These are phyloP conservation scores for Macrophomina phaseolina DNA, from an alignment of 2,329 filamentous ascomycete species.

Conservation along the genomic window DNA sequence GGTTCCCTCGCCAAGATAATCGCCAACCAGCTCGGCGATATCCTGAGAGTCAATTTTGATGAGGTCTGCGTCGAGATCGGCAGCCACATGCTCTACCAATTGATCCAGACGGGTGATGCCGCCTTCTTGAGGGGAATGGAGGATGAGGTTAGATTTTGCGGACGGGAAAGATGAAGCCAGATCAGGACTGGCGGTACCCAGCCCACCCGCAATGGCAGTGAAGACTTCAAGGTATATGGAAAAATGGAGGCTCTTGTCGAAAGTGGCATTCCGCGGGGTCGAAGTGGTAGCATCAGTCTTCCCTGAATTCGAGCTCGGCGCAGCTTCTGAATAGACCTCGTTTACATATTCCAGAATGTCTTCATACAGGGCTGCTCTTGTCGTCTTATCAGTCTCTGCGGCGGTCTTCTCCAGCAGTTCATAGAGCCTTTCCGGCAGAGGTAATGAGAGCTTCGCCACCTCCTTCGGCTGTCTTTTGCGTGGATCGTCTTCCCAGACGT, in stretches of 20 bases:
- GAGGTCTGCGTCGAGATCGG: constrained; percentile 67
- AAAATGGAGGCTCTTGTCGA: constrained; percentile 13
- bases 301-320: neutral
- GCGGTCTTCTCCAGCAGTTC: constrained; percentile 13
- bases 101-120: constrained; percentile 61
- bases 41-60: constrained; percentile 72
- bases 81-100: constrained; percentile 68
- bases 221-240: constrained; percentile 49
- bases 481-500: neutral
- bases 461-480: neutral
- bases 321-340: constrained; percentile 14
- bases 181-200: constrained; percentile 44
- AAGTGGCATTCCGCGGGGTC: neutral
- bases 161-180: constrained; percentile 53
- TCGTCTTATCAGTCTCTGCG: neutral
- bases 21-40: constrained; percentile 71
- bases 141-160: constrained; percentile 61
- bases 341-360: constrained; percentile 13
- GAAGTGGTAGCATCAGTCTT: neutral
- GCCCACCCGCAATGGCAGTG: constrained; percentile 57
- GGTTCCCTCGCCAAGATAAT: constrained; percentile 70
- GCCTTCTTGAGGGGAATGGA: constrained; percentile 65
- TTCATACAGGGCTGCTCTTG: neutral
- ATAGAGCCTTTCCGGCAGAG: constrained; percentile 3
- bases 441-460: constrained; percentile 7